Percentiles rank a stretch among this genome's conserved stretches.
phyloP scores from a whole-genome alignment of 768 basidiomycete genomes.

The Boletus rubroflammeus region DNA sequence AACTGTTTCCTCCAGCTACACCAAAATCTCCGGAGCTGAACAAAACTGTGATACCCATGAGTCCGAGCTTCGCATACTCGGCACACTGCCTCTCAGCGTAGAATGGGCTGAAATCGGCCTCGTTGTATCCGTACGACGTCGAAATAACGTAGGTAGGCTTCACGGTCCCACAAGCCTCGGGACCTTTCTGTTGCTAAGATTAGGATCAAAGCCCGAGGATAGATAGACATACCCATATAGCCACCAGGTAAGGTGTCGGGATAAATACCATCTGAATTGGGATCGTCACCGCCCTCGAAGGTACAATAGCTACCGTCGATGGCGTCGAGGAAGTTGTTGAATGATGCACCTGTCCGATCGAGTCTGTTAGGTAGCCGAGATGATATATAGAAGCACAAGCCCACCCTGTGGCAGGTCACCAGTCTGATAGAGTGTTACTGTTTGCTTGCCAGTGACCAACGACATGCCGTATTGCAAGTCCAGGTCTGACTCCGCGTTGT shows the following conservation, averaged over 20 bases:
- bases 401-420: constrained; percentile 28
- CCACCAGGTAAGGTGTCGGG: constrained; percentile 22
- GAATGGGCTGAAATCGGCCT: constrained; percentile 33
- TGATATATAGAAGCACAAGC: background rate
- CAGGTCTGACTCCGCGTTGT: constrained; percentile 30
- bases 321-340: constrained; percentile 39
- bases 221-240: constrained; percentile 14
- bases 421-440: constrained; percentile 32
- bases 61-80: constrained; percentile 45
- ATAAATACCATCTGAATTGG: constrained; percentile 23
- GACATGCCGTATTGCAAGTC: constrained; percentile 34
- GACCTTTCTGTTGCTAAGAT: constrained; percentile 11
- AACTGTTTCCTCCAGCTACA: constrained; percentile 27
- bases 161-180: constrained; percentile 35
- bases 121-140: constrained; percentile 41
- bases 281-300: constrained; percentile 36
- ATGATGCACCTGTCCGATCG: constrained; percentile 27
- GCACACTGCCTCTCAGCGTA: constrained; percentile 42
- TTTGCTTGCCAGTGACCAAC: constrained; percentile 27
- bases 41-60: constrained; percentile 36
- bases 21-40: constrained; percentile 33
- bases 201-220: background rate
- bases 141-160: constrained; percentile 41
- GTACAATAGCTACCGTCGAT: constrained; percentile 37
- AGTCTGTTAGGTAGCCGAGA: background rate